Evolutionary conservation across 768 basidiomycete genomes (phyloP).

Genomic region (Amanita pseudoporphyria): DNA sequence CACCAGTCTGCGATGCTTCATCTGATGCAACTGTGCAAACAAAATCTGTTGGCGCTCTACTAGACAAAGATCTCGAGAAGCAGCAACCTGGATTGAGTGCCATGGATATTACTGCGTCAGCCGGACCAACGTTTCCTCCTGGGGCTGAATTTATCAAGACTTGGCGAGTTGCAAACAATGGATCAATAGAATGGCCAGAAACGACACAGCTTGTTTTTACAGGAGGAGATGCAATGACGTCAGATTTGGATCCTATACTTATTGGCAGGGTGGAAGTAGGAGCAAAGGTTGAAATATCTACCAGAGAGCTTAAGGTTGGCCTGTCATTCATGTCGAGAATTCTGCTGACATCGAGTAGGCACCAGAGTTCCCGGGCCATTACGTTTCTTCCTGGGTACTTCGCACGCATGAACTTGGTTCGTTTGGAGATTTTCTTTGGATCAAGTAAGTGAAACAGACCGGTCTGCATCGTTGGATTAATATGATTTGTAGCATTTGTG

Average conservation of each 20-base stretch:
- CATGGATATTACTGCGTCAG: constrained; percentile 58
- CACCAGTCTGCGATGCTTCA: neutral
- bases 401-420: constrained; percentile 44
- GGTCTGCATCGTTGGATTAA: neutral
- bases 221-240: constrained; percentile 51
- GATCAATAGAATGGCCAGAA: constrained; percentile 55
- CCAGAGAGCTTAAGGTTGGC: constrained; percentile 64
- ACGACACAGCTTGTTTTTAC: constrained; percentile 60
- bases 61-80: neutral
- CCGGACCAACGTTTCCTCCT: constrained; percentile 70
- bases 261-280: constrained; percentile 54
- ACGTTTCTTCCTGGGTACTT: constrained; percentile 72
- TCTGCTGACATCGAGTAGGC: constrained; percentile 31
- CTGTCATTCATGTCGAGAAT: neutral
- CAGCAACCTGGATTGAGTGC: constrained; percentile 5
- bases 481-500: constrained; percentile 31
- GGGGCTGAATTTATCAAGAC: constrained; percentile 83
- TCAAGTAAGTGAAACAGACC: constrained; percentile 45
- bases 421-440: constrained; percentile 73
- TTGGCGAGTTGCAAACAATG: constrained; percentile 68
- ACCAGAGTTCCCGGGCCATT: constrained; percentile 63
- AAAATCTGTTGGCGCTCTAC: neutral
- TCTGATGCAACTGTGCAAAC: neutral
- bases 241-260: constrained; percentile 21
- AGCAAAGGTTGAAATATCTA: constrained; percentile 53